Evolutionary conservation across 202 grass and related monocot species (phyloP).

Genomic region (Dendrocalamus latiflorus): DNA sequence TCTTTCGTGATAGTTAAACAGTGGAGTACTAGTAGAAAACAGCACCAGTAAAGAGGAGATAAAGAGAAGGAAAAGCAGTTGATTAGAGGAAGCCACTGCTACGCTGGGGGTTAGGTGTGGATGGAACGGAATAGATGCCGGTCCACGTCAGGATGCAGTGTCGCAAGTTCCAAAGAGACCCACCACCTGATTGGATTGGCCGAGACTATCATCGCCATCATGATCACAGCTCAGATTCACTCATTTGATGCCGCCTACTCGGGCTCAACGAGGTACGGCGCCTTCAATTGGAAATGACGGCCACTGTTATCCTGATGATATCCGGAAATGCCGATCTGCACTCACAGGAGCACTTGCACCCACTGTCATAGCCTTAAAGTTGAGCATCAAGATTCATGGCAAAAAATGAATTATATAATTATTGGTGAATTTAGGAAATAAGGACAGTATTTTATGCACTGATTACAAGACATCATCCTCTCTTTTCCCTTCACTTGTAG

Average conservation of each 20-base stretch:
- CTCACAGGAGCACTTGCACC: no score
- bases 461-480: no score
- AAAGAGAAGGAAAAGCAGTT: neutral
- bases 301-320: conserved; percentile 28
- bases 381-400: no score
- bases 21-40: neutral
- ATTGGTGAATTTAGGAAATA: no score
- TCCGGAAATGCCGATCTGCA: no score
- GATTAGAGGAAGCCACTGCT: neutral
- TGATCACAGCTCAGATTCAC: conserved; percentile 49
- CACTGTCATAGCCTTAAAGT: no score
- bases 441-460: no score
- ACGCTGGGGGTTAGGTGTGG: conserved; percentile 21
- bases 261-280: conserved; percentile 32
- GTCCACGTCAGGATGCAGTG: conserved; percentile 36
- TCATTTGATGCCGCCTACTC: conserved; percentile 34
- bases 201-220: conserved; percentile 22
- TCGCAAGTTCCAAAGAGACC: conserved; percentile 39
- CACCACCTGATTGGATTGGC: conserved; percentile 16
- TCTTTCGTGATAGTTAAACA: neutral
- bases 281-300: conserved; percentile 36
- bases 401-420: no score
- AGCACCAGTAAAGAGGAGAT: neutral
- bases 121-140: conserved; percentile 27
- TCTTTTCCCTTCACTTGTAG: no score